Percentiles rank a stretch among this genome's conserved stretches.
phyloP scores from a whole-genome alignment of 768 basidiomycete species.

The Gloeopeniophorella convolvens region DNA sequence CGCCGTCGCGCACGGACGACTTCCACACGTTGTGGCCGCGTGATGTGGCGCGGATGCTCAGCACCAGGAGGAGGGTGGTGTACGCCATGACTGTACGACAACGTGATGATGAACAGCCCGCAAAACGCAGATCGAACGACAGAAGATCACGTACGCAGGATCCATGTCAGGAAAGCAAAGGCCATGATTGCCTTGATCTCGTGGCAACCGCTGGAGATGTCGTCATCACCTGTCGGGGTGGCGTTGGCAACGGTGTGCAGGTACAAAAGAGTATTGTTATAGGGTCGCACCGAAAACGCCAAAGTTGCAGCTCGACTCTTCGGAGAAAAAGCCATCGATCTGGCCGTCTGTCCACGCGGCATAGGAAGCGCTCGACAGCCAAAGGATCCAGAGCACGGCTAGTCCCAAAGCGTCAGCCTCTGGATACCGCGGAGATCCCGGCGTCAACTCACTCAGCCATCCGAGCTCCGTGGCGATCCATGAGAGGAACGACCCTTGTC shows the following conservation, averaged over 20 bases:
- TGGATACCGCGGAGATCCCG: not conserved
- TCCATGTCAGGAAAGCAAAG: conserved; percentile 33
- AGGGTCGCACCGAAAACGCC: conserved; percentile 11
- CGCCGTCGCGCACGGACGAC: conserved; percentile 28
- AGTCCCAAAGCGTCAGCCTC: not conserved
- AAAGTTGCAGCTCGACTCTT: conserved; percentile 4
- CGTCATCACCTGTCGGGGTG: not conserved
- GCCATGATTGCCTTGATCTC: conserved; percentile 30
- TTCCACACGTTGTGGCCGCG: conserved; percentile 31
- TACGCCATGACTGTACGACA: conserved; percentile 30
- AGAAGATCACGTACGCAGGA: conserved; percentile 26
- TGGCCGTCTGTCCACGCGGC: conserved; percentile 20
- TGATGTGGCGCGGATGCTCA: conserved; percentile 25
- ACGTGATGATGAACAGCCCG: too few relatives aligned
- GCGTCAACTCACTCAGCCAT: conserved; percentile 34
- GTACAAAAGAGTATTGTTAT: not conserved
- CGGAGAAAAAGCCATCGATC: not conserved
- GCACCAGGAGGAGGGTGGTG: conserved; percentile 22
- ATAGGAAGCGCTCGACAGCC: conserved; percentile 33
- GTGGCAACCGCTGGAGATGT: conserved; percentile 21
- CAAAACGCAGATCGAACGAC: not conserved
- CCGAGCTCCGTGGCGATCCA: conserved; percentile 33
- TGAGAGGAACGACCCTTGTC: conserved; percentile 35
- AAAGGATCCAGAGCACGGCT: conserved; percentile 34
- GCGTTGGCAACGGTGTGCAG: not conserved